Conservation (phyloP, 768 basidiomycete species). For the Russula lepida region DNA sequence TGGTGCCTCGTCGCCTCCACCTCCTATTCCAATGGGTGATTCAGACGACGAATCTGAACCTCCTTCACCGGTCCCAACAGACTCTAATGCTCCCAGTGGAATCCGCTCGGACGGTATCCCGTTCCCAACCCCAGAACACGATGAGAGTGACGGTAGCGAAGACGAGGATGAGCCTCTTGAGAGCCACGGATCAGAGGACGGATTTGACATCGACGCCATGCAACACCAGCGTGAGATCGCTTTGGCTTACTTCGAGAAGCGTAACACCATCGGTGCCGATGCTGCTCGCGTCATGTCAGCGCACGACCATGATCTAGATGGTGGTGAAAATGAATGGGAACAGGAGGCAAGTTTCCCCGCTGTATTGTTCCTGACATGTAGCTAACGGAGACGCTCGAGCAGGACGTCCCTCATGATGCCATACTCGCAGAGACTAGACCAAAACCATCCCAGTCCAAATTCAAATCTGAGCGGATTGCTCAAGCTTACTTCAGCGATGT, state of each 20-base stretch:
- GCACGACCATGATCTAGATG: constrained; percentile 32
- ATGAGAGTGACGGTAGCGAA: constrained; percentile 17
- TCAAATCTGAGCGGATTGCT: constrained; percentile 44
- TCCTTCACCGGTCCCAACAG: constrained; percentile 26
- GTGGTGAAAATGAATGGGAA: constrained; percentile 34
- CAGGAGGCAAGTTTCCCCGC: constrained; percentile 31
- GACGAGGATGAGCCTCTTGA: constrained; percentile 25
- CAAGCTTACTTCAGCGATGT: constrained; percentile 11
- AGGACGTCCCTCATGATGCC: constrained; percentile 40
- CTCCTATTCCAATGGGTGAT: constrained; percentile 31
- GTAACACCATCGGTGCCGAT: constrained; percentile 45
- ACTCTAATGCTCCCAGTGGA: constrained; percentile 30
- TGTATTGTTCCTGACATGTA: background rate
- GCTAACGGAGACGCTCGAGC: background rate
- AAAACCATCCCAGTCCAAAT: constrained; percentile 52
- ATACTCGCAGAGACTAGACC: constrained; percentile 32
- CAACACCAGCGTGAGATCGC: constrained; percentile 70
- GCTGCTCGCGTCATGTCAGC: constrained; percentile 44
- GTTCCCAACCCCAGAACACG: background rate
- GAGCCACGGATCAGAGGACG: constrained; percentile 41
- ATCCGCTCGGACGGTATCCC: constrained; percentile 19
- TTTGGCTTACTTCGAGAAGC: constrained; percentile 59
- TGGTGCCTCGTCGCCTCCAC: constrained; percentile 23
- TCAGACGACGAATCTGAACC: constrained; percentile 63
- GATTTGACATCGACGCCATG: constrained; percentile 51